phyloP scores from a whole-genome alignment of 352 stramenopile species.

The Phytopythium ostracodes region DNA sequence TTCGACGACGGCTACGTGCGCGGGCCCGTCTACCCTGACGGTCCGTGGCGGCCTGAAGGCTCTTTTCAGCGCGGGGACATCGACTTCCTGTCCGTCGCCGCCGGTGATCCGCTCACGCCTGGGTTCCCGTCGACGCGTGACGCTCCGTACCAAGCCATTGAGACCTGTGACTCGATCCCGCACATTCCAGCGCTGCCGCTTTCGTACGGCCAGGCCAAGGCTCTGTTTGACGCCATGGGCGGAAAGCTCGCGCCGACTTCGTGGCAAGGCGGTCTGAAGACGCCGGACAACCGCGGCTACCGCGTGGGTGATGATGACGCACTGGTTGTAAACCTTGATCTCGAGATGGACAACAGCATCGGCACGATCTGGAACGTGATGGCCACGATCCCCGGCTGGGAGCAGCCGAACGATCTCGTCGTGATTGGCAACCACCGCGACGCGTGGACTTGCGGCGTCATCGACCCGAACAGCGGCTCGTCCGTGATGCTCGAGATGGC shows the following conservation, averaged over 20 bases:
- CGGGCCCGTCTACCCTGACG: conserved; percentile 69
- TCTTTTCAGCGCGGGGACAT: conserved; percentile 80
- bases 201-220: conserved; percentile 59
- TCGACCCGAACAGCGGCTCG: conserved; percentile 65
- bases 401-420: conserved; percentile 40
- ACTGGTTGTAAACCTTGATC: conserved; percentile 29
- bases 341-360: conserved; percentile 66
- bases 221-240: conserved; percentile 48
- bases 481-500: conserved; percentile 62
- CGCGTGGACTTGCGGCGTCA: conserved; percentile 73
- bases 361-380: conserved; percentile 50
- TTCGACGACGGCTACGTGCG: conserved; percentile 68
- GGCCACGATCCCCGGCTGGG: conserved; percentile 22
- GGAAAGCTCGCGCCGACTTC: conserved; percentile 31
- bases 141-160: conserved; percentile 22
- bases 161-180: conserved; percentile 34
- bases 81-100: conserved; percentile 56
- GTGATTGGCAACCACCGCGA: conserved; percentile 77
- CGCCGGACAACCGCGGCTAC: conserved; percentile 45
- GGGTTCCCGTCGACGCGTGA: conserved; percentile 34
- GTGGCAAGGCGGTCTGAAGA: conserved; percentile 48
- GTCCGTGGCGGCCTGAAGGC: conserved; percentile 58
- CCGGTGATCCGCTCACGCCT: conserved; percentile 58
- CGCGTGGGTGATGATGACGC: conserved; percentile 40
- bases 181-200: conserved; percentile 56